These are phyloP conservation scores for Blastobotrys elegans DNA, from an alignment of 1,139 yeast genomes.

Conservation along the genomic window DNA sequence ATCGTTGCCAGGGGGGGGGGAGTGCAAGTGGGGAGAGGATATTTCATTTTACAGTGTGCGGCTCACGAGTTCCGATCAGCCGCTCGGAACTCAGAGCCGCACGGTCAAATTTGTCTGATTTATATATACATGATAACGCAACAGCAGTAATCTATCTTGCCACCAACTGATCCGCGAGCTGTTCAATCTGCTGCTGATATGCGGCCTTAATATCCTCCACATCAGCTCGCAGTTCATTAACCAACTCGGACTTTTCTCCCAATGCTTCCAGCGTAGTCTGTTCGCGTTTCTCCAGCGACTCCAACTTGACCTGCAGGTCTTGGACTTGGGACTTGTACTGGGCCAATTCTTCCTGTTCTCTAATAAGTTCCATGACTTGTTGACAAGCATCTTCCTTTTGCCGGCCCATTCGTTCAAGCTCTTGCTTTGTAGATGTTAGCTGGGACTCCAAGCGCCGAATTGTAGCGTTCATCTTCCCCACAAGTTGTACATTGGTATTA, in stretches of 20 bases:
- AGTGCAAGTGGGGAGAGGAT: too few species aligned
- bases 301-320: constrained; percentile 40
- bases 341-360: constrained; percentile 47
- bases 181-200: constrained; percentile 78
- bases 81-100: too few species aligned
- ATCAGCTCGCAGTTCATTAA: constrained; percentile 82
- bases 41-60: background rate
- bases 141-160: background rate
- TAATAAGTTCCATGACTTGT: constrained; percentile 56
- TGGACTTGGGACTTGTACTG: constrained; percentile 39
- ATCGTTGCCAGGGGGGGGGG: too few species aligned
- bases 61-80: too few species aligned
- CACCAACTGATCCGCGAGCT: constrained; percentile 59
- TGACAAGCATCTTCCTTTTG: constrained; percentile 66
- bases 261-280: constrained; percentile 67
- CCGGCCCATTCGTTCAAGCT: constrained; percentile 45
- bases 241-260: constrained; percentile 85
- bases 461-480: constrained; percentile 68
- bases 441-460: constrained; percentile 80
- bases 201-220: constrained; percentile 82
- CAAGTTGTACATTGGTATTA: constrained; percentile 41
- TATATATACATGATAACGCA: background rate
- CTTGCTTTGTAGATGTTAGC: constrained; percentile 58
- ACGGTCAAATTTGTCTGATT: too few species aligned
- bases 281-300: constrained; percentile 33